Evolutionary conservation across 73 alveolate genomes (phyloP).

Genomic region (Halteria grandinella): DNA sequence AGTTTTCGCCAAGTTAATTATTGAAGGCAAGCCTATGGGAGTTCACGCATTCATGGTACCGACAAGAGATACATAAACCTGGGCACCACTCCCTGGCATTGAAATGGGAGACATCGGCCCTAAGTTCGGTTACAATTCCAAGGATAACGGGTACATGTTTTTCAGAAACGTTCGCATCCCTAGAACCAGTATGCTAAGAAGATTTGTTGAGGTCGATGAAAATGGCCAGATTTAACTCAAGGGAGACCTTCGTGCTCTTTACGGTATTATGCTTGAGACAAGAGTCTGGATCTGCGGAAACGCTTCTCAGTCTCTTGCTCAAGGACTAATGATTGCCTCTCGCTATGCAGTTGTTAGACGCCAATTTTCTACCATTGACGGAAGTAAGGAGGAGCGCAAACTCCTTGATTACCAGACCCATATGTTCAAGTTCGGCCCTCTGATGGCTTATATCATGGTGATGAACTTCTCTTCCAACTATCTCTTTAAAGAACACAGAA

Average conservation of each 20-base stretch:
- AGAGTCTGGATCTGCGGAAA: slow-evolving; percentile 66
- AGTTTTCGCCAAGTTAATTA: slow-evolving; percentile 76
- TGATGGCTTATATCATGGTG: slow-evolving; percentile 70
- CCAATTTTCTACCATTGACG: slow-evolving; percentile 66
- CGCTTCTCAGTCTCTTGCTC: slow-evolving; percentile 56
- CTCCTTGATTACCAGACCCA: slow-evolving; percentile 84
- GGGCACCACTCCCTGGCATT: slow-evolving; percentile 81
- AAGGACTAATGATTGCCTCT: slow-evolving; percentile 72
- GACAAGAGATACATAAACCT: slow-evolving; percentile 79
- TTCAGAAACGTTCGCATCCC: slow-evolving; percentile 86
- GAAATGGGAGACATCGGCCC: slow-evolving; percentile 95
- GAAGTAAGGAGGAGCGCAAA: slow-evolving; percentile 60
- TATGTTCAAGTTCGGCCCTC: slow-evolving; percentile 70
- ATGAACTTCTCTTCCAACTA: slow-evolving; percentile 10
- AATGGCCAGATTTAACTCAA: slow-evolving; percentile 69
- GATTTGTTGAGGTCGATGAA: slow-evolving; percentile 76
- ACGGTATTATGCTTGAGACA: slow-evolving; percentile 76
- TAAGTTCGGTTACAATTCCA: slow-evolving; percentile 81
- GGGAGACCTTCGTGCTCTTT: slow-evolving; percentile 78
- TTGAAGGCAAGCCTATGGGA: slow-evolving; percentile 74
- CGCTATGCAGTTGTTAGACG: slow-evolving; percentile 79
- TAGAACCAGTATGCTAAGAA: slow-evolving; percentile 80
- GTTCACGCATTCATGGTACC: slow-evolving; percentile 86
- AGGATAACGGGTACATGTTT: slow-evolving; percentile 92
- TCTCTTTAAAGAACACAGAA: neutral